phyloP scores from a whole-genome alignment of 2,329 filamentous ascomycete species.

The Xylariaceae sp. region DNA sequence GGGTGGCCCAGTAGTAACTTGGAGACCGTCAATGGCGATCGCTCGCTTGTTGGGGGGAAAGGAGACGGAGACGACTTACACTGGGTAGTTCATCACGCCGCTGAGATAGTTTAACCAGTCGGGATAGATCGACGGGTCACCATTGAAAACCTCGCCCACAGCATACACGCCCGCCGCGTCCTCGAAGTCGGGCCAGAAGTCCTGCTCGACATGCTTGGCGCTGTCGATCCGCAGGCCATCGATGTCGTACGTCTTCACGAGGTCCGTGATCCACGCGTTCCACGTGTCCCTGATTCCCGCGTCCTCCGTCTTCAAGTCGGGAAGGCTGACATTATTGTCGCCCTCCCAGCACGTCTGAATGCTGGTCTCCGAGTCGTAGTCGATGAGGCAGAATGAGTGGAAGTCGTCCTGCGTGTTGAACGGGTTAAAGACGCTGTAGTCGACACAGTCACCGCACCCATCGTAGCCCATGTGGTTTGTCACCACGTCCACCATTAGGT shows the following conservation, averaged over 20 bases:
- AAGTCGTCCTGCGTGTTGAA: conserved; percentile 52
- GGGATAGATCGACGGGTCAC: conserved; percentile 38
- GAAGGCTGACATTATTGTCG: conserved; percentile 39
- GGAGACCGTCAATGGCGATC: no score
- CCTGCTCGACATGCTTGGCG: conserved; percentile 42
- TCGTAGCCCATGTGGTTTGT: conserved; percentile 53
- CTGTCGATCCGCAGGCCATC: conserved; percentile 47
- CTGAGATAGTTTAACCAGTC: conserved; percentile 44
- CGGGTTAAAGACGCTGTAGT: conserved; percentile 50
- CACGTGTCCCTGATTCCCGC: conserved; percentile 37
- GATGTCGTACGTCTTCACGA: conserved; percentile 49
- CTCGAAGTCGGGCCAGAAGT: conserved; percentile 43
- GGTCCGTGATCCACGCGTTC: conserved; percentile 41
- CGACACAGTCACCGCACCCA: conserved; percentile 41
- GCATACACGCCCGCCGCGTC: conserved; percentile 42
- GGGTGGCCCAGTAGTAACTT: conserved; percentile 20
- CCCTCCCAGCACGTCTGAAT: conserved; percentile 46
- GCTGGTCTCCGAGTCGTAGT: conserved; percentile 44
- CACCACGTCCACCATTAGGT: conserved; percentile 58
- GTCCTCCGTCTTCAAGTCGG: conserved; percentile 42
- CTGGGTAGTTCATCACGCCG: conserved; percentile 47
- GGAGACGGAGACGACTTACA: conserved; percentile 18
- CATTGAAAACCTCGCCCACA: conserved; percentile 45
- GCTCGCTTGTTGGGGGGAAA: no score
- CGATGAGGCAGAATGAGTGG: conserved; percentile 48